Evolutionary conservation across 129 eudicot species (phyloP), one percentile per base, ranked within the genome.

Genomic region (Lactuca saligna): DNA sequence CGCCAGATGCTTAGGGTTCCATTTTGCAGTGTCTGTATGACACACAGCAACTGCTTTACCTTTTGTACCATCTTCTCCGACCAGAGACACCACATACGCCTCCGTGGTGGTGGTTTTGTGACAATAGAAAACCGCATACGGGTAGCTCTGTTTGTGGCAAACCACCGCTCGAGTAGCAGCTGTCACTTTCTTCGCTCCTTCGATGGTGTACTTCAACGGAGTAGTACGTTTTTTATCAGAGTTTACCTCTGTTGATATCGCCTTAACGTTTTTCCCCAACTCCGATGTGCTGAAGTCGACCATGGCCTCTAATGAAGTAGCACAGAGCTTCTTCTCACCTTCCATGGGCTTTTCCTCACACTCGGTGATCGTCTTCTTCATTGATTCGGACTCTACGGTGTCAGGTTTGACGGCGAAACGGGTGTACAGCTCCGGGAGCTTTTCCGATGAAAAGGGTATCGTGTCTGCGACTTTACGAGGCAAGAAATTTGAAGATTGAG

Each of bases 1-100:
- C 3, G 96, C 92, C 59, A 89, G 35, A 68, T 86, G 92, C 57
- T 86, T 79, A 4, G 93, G 96, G 74, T 79, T 86, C 96, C 96
- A 89, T 14, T 67, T 68, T 7, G 82, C 64, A 42, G 96, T 86
- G 73, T 89, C 92, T 4, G 78, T 77, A 65, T 89, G 96, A 60
- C 92, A 89, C n/a, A 89, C 85, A 3, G 82, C 89, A 59, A 78
- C 73, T 0, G 90, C 92, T 84, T 83, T 83, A 44, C 58, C 89
- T 66, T 83, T 81, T 1, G 81, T 74, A 12, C 80, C 90, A 17
- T 82, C 90, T 15, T 17, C 82, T 13, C 90, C 86, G 14, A 64
- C 60, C 80, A 89, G 51, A 8, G 79, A 73, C 58, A 89, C 77
- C 41, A 11, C 65, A 16, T 79, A 89, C 0, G 80, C 79, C 55